Base-by-base conservation (phyloP, 768 basidiomycete species). In the Leccinum aurantiacum region DNA sequence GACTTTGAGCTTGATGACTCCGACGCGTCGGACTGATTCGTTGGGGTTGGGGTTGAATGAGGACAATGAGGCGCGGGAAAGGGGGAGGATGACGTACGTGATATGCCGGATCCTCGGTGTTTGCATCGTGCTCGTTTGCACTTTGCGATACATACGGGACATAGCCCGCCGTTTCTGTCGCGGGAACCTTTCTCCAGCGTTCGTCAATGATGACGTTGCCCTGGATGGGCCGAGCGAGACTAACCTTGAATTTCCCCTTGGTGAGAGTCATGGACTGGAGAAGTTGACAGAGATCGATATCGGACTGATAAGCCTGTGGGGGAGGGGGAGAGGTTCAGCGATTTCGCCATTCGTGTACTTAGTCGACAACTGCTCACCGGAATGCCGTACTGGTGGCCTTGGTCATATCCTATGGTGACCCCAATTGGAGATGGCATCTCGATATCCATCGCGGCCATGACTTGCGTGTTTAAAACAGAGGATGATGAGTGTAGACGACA, bases 281-380 rank as follows among this genome's bases (percentile, higher is more conserved):
- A 0, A 86, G 72, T 51, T 78, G 76, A 66, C 85, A 86, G 27
- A 87, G 74, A 69, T 86, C 82, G 59, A 81, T 69, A 6, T 75
- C 72, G 17, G 72, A 56, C 44, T 67, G 66, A 60, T 68, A 75
- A 47, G 62, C 58, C 72, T 74, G 46, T 11, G 44, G 13, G 41
- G 33, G 47, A 53, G 60, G 44, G 66, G 51, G 41, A 56, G 44
- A 19, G 2, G 19, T 46, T 46, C 19, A 62, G 37, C 3, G 48
- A 57, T 52, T 1, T 9, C 27, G 19, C 31, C 37, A 6, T 51
- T 9, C 41, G 13, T 37, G 25, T 19, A 50, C n/a, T 22, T 22
- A 2, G 44, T 19, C 44, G 10, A 46, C 19, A 11, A 46, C n/a
- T n/a, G 8, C 72, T 61, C 58, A 74, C 72, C 17, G 68, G 58